These are phyloP conservation scores for Arthonia radiata DNA, from an alignment of 495 filamentous ascomycete species.

Conservation along the genomic window DNA sequence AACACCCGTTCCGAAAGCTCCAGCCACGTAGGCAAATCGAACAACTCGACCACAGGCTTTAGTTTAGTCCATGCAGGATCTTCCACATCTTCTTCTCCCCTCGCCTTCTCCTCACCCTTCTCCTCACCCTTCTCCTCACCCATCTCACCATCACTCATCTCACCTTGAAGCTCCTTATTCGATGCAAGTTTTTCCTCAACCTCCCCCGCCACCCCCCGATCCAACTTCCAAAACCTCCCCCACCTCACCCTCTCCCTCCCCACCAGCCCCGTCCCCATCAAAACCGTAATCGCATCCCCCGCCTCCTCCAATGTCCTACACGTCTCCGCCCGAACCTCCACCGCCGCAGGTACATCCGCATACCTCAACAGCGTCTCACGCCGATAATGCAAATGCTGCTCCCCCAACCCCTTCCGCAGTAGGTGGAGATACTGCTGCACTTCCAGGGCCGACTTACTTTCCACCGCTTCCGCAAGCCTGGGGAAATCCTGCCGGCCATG, in stretches of 20 bases:
- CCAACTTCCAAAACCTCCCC: slow-evolving; percentile 30
- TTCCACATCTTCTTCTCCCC: slow-evolving; percentile 11
- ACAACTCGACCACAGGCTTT: slow-evolving; percentile 25
- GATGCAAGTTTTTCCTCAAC: slow-evolving; percentile 13
- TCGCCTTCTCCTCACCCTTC: slow-evolving; percentile 8
- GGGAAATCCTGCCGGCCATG: slow-evolving; percentile 33
- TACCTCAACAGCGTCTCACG: slow-evolving; percentile 9
- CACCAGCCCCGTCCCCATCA: slow-evolving; percentile 32
- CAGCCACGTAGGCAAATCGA: slow-evolving; percentile 36
- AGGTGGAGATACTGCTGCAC: slow-evolving; percentile 39
- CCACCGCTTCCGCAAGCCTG: slow-evolving; percentile 36
- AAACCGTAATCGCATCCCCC: slow-evolving; percentile 31
- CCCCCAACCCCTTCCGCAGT: slow-evolving; percentile 24
- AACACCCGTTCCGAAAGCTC: slow-evolving; percentile 39
- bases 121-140: slow-evolving; percentile 19
- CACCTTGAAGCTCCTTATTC: slow-evolving; percentile 15
- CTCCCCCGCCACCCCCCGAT: slow-evolving; percentile 16
- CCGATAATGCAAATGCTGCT: slow-evolving; percentile 11
- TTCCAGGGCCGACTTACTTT: slow-evolving; percentile 50
- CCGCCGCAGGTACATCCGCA: slow-evolving; percentile 39
- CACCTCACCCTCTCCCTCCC: slow-evolving; percentile 26
- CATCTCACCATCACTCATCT: slow-evolving; percentile 26
- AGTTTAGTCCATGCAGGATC: background rate
- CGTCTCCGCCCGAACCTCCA: slow-evolving; percentile 44
- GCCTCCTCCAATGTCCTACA: slow-evolving; percentile 38